Conservation (phyloP, 73 alveolate genomes). For the Durusdinium trenchii region DNA sequence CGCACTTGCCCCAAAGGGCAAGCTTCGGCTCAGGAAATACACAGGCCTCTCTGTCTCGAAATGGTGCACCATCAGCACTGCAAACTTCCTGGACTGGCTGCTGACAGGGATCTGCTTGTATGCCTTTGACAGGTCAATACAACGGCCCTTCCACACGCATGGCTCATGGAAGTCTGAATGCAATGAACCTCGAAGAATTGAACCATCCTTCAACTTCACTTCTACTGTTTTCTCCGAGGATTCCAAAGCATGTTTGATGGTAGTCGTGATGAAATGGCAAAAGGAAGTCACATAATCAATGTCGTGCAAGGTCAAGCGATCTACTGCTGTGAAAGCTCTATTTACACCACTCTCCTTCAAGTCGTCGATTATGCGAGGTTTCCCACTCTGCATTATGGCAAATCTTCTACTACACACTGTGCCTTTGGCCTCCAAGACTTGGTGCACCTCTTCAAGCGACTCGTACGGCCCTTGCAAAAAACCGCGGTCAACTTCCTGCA, state of each 20-base stretch:
- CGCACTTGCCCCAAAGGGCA: conserved; percentile 38
- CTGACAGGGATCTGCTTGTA: background rate
- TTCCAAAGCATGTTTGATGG: background rate
- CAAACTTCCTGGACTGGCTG: background rate
- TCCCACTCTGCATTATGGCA: background rate
- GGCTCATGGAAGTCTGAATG: background rate
- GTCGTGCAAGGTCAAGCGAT: background rate
- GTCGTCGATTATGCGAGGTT: background rate
- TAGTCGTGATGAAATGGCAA: background rate
- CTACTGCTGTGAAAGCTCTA: background rate
- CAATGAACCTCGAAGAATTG: background rate
- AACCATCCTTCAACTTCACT: background rate
- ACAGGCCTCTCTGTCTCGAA: background rate
- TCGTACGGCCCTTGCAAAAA: background rate
- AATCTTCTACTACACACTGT: background rate
- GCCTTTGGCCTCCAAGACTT: background rate
- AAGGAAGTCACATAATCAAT: background rate
- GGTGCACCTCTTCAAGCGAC: background rate
- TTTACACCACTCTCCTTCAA: background rate
- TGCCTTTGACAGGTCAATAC: conserved; percentile 11
- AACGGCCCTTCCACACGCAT: background rate
- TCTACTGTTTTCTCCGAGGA: background rate
- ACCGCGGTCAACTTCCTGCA: background rate
- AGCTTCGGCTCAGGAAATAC: background rate
- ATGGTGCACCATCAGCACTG: background rate